Base-by-base conservation (phyloP, 768 basidiomycete species). In the Amylocystis lapponica region DNA sequence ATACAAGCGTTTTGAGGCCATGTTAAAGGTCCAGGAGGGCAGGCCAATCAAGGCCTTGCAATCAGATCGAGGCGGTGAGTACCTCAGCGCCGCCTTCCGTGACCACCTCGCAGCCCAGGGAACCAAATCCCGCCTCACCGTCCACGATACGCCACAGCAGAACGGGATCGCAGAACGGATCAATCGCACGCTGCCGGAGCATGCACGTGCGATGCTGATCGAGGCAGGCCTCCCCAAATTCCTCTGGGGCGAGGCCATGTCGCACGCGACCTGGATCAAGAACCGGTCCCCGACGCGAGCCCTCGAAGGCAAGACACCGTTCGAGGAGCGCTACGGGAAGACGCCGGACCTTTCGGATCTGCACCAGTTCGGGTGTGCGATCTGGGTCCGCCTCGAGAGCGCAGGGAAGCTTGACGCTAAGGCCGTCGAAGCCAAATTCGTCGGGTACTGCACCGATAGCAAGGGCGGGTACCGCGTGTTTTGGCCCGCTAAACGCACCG, bases 121-220 rank as follows among this genome's bases (percentile, higher is more conserved):
- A 26, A 60, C 60, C 16, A 41, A 41, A 29, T 30, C 47, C 5
- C 52, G 55, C 43, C 56, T 56, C 35, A 54, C 54, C 20, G 44
- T 50, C 25, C 47, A 31, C 27, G 35, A 48, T 20, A 52, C 11
- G 34, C 68, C 67, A 2, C 63, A 71, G 52, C 66, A 73, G 38
- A 76, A 75, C 46, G 65, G 69, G 17, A 59, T 70, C 4, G 68
- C 69, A 2, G 68, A 76, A 47, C 47, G 63, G 2, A 47, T 50
- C 2, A 74, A 74, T 30, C 43, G 52, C 14, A 58, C 56, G 5
- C 9, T 52, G 2, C 9, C 50, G 16, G 51, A 58, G 26, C 37
- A 43, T 11, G 47, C 45, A 5, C 27, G 41, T 1, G 48, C 57
- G 1, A 55, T 60, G 48, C 20, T 56, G 3, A 39, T 41, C 20